Evolutionary conservation across 2,329 filamentous ascomycete species (phyloP).

Genomic region (Colletotrichum musicola): DNA sequence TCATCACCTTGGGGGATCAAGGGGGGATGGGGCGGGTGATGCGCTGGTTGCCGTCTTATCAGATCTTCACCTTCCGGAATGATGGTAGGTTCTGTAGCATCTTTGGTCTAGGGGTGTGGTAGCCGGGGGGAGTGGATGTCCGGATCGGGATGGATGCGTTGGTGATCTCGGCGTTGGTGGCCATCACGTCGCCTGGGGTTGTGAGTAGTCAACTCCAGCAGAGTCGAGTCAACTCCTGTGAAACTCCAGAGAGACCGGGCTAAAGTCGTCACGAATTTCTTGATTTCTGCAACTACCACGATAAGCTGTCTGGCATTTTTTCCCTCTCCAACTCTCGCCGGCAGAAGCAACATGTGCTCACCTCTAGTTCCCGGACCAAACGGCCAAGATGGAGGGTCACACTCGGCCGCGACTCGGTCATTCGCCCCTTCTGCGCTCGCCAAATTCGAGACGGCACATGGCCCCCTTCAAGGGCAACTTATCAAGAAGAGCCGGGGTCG

Average conservation of each 20-base stretch:
- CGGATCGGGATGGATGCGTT: neutral
- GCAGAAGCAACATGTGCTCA: slow-evolving; percentile 23
- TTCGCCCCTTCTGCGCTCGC: neutral
- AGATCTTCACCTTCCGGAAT: slow-evolving; percentile 12
- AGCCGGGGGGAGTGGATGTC: no score
- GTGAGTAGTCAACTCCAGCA: neutral
- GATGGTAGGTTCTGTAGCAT: neutral
- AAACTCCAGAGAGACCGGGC: neutral
- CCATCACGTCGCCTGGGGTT: neutral
- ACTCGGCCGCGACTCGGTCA: slow-evolving; percentile 35
- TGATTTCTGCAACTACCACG: neutral
- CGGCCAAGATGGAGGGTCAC: slow-evolving; percentile 24
- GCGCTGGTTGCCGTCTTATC: slow-evolving; percentile 4
- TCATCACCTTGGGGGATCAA: neutral
- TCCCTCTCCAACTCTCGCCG: neutral
- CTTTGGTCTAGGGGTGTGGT: neutral
- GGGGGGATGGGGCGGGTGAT: slow-evolving; percentile 13
- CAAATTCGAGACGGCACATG: slow-evolving; percentile 22
- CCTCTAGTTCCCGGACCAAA: neutral
- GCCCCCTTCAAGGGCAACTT: slow-evolving; percentile 11
- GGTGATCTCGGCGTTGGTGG: neutral
- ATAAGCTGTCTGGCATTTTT: neutral
- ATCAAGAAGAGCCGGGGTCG: neutral
- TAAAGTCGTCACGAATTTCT: neutral
- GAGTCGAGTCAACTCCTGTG: neutral